Evolutionary conservation across 495 filamentous ascomycete genomes (phyloP), one percentile per base, ranked within the genome.

Genomic region (Oleoguttula mirabilis): DNA sequence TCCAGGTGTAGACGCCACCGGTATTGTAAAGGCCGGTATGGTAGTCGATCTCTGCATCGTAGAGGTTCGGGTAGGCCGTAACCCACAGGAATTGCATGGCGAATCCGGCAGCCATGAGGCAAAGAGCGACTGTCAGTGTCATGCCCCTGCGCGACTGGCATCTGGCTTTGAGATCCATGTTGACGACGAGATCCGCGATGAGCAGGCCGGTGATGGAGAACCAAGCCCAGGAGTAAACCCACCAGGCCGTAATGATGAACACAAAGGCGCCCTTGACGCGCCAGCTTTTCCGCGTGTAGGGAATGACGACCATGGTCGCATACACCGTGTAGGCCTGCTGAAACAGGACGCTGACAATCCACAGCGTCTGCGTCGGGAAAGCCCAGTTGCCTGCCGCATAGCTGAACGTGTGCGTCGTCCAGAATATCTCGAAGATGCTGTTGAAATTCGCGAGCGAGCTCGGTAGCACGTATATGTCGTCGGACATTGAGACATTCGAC

Each of bases 181-280:
- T 55, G 21, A 53, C 31, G n/a, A 62, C 51, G 17, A 51, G 50
- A 36, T 64, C 61, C 21, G 56, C 58, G 20, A 63, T 31, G 6
- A 61, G 45, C 0, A 64, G 44, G 15, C 61, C 61, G 8, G 58
- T 51, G 31, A 63, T 47, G 24, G 49, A 47, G 36, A 58, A 64
- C 58, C 58, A 63, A 7, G 58, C 61, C 61, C 61, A 64, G 4
- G 46, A 52, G 45, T 62, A 52, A 10, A 60, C 55, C 61, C 61
- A 64, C 58, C 58, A 64, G 8, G 61, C 61, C 10, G 58, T 57
- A 8, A 60, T 11, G 42, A 64, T 54, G 50, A 64, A 61, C 25
- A 44, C 12, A 21, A 54, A 22, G 21, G 53, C 40, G 6, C 48
- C 58, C 34, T 57, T 51, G 7, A 64, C 43, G 10, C 60, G 47